Conservation (phyloP, 106 monocot species). For the Dioscorea zingiberensis region DNA sequence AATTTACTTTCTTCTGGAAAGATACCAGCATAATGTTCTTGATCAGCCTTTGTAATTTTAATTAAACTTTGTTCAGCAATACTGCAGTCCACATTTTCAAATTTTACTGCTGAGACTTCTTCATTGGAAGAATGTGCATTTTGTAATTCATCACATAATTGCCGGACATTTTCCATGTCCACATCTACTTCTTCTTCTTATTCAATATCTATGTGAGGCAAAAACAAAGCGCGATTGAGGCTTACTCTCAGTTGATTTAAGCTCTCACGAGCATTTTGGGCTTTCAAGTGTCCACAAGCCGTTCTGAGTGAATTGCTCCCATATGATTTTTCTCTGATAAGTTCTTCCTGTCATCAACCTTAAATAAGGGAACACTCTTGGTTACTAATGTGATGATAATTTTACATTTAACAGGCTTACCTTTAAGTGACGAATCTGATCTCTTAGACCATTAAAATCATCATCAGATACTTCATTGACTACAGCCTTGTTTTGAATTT, state of each 20-base stretch:
- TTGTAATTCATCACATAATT: conserved; percentile 55
- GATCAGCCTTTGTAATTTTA: conserved; percentile 6
- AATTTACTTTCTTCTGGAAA: conserved; percentile 4
- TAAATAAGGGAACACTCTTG: not conserved
- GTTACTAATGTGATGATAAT: no score
- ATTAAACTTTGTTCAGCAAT: conserved; percentile 4
- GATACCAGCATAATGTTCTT: not conserved
- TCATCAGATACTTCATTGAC: conserved; percentile 96
- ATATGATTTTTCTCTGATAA: conserved; percentile 58
- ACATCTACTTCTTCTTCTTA: conserved; percentile 54
- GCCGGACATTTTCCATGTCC: conserved; percentile 55
- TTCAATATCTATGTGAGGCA: conserved; percentile 53
- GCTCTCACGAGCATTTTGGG: conserved; percentile 60
- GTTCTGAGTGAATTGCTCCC: conserved; percentile 6
- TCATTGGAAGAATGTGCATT: conserved; percentile 31
- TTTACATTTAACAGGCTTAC: conserved; percentile 16
- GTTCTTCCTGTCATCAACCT: conserved; percentile 68
- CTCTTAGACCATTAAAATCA: conserved; percentile 85
- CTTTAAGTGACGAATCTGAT: conserved; percentile 95
- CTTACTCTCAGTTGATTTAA: conserved; percentile 64
- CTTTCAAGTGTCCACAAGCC: conserved; percentile 39
- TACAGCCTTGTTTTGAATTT: conserved; percentile 62
- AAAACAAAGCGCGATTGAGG: conserved; percentile 63
- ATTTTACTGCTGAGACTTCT: conserved; percentile 13
- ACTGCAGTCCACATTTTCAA: not conserved